phyloP scores from a whole-genome alignment of 805 yeast species.

The Nakazawaea holstii region DNA sequence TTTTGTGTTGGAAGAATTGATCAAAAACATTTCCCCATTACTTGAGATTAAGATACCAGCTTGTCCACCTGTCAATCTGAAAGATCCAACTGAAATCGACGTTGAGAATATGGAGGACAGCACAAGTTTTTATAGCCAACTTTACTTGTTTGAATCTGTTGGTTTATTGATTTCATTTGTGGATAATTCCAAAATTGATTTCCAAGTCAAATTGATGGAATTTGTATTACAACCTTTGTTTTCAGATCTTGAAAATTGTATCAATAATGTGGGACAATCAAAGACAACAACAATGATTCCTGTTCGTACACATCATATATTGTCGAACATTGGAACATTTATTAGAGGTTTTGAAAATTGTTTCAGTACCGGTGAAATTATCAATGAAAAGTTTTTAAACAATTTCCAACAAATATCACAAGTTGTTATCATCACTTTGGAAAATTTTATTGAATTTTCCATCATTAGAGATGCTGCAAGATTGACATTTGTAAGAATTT shows the following conservation, averaged over 20 bases:
- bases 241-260: conserved; percentile 60
- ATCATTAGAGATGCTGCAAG: conserved; percentile 80
- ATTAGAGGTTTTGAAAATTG: conserved; percentile 73
- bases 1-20: conserved; percentile 45
- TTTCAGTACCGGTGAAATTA: conserved; percentile 18
- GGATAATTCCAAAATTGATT: conserved; percentile 35
- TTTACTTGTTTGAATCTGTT: conserved; percentile 78
- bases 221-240: conserved; percentile 72
- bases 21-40: conserved; percentile 56
- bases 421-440: conserved; percentile 79
- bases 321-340: conserved; percentile 86
- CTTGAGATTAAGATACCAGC: conserved; percentile 50
- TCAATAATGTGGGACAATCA: conserved; percentile 30
- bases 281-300: conserved; percentile 38
- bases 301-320: conserved; percentile 77
- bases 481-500: conserved; percentile 81
- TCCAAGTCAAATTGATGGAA: conserved; percentile 48
- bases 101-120: conserved; percentile 51
- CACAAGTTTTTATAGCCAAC: conserved; percentile 68
- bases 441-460: conserved; percentile 61
- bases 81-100: conserved; percentile 29
- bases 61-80: conserved; percentile 17
- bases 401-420: conserved; percentile 46
- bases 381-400: conserved; percentile 25
- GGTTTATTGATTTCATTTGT: conserved; percentile 65